Percentiles rank a stretch among this genome's conserved stretches.
These are phyloP conservation scores for Dictyostelium capitatum DNA, from an alignment of 78 protist species.

Conservation along the genomic window DNA sequence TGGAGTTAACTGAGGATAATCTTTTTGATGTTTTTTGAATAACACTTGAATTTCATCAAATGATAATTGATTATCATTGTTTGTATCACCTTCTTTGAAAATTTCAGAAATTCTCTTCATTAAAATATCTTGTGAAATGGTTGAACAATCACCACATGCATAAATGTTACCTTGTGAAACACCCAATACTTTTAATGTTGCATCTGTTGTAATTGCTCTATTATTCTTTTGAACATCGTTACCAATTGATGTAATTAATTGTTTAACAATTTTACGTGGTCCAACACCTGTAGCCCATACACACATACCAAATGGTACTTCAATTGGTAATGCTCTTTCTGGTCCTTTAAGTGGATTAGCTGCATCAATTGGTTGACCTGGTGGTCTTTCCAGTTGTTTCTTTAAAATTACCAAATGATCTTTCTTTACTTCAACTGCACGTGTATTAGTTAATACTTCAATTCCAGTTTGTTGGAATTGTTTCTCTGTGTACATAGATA, in stretches of 20 bases:
- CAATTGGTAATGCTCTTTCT: neutral
- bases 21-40: conserved; percentile 8
- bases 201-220: conserved; percentile 44
- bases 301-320: conserved; percentile 85
- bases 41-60: conserved; percentile 43
- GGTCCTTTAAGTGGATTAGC: conserved; percentile 5
- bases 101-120: conserved; percentile 43
- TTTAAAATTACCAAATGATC: conserved; percentile 21
- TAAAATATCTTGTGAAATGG: conserved; percentile 47
- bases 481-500: conserved; percentile 78
- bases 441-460: conserved; percentile 27
- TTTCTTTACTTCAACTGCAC: conserved; percentile 32
- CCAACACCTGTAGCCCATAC: conserved; percentile 89
- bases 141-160: conserved; percentile 89
- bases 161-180: conserved; percentile 54
- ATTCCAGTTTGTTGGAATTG: conserved; percentile 57
- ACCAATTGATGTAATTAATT: conserved; percentile 18
- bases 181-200: conserved; percentile 28
- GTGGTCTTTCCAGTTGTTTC: conserved; percentile 3
- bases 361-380: neutral
- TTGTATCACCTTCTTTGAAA: conserved; percentile 81
- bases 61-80: conserved; percentile 48
- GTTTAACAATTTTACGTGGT: conserved; percentile 38
- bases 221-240: conserved; percentile 11
- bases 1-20: conserved; percentile 67